These are phyloP conservation scores for Cordyceps farinosa DNA, from an alignment of 2,329 filamentous ascomycete species.

Conservation along the genomic window DNA sequence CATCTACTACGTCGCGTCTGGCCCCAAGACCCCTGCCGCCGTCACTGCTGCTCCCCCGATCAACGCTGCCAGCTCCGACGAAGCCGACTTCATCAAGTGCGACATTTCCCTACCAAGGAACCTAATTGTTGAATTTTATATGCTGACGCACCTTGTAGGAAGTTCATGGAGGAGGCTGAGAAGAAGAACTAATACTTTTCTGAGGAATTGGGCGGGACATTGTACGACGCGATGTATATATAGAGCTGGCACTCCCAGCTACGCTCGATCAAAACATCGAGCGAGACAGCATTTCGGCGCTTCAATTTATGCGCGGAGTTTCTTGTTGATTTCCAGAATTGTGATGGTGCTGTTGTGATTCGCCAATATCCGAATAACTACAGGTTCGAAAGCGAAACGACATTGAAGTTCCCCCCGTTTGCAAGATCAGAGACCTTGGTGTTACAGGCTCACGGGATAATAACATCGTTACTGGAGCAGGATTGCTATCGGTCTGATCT, in stretches of 20 bases:
- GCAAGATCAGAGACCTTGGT: not conserved
- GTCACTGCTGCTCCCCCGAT: constrained; percentile 52
- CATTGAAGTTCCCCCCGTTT: not conserved
- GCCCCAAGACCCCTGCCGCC: constrained; percentile 40
- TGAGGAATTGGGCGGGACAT: constrained; percentile 22
- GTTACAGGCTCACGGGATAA: not conserved
- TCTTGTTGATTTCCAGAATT: not conserved
- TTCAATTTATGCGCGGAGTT: constrained; percentile 15
- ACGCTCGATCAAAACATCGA: constrained; percentile 3
- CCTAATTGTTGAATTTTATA: not conserved
- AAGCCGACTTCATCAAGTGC: constrained; percentile 64
- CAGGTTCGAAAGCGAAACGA: not conserved
- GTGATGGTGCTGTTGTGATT: not conserved
- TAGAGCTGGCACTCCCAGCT: constrained; percentile 19
- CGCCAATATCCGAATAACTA: not conserved
- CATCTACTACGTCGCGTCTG: constrained; percentile 41
- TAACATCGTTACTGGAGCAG: too few species aligned
- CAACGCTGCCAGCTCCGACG: constrained; percentile 59
- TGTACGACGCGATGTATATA: constrained; percentile 35
- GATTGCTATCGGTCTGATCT: not conserved
- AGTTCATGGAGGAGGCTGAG: constrained; percentile 40
- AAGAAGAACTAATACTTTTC: constrained; percentile 37
- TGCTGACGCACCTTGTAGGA: constrained; percentile 31
- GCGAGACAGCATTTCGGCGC: constrained; percentile 16
- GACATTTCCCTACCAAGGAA: constrained; percentile 23